These are phyloP conservation scores for Exophiala alcalophila DNA, from an alignment of 2,329 filamentous ascomycete genomes.

Conservation along the genomic window DNA sequence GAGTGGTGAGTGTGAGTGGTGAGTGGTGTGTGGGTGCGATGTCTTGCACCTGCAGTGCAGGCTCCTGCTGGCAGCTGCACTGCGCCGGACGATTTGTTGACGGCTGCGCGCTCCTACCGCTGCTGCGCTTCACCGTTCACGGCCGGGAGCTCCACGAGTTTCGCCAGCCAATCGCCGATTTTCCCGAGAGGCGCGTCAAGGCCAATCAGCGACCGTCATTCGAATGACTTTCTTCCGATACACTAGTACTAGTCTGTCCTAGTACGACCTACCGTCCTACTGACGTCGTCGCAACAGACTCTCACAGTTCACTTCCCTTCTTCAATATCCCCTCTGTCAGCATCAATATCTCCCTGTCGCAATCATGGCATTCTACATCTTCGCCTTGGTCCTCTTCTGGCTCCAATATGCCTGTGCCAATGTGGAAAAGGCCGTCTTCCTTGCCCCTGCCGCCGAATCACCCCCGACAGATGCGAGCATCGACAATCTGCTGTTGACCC, in stretches of 20 bases:
- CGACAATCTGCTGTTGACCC: conserved; percentile 60
- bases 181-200: conserved; percentile 4
- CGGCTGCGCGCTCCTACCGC: conserved; percentile 21
- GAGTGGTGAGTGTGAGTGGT: conserved; percentile 25
- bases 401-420: conserved; percentile 58
- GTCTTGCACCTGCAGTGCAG: no score
- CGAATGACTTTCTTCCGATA: no score
- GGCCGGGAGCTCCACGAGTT: no score
- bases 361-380: neutral
- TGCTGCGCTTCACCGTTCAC: no score
- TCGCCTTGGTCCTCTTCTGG: conserved; percentile 6
- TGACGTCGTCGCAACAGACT: no score
- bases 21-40: conserved; percentile 17
- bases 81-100: conserved; percentile 22
- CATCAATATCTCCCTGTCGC: neutral
- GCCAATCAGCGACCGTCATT: no score
- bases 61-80: no score
- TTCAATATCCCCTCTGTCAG: no score
- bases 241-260: no score
- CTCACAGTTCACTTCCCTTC: no score
- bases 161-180: conserved; percentile 3
- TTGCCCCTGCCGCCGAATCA: conserved; percentile 60
- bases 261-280: no score
- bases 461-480: conserved; percentile 58
- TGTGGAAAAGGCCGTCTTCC: conserved; percentile 87